Base-by-base conservation (phyloP, 805 yeast species). In the Dipodascus albidus region DNA sequence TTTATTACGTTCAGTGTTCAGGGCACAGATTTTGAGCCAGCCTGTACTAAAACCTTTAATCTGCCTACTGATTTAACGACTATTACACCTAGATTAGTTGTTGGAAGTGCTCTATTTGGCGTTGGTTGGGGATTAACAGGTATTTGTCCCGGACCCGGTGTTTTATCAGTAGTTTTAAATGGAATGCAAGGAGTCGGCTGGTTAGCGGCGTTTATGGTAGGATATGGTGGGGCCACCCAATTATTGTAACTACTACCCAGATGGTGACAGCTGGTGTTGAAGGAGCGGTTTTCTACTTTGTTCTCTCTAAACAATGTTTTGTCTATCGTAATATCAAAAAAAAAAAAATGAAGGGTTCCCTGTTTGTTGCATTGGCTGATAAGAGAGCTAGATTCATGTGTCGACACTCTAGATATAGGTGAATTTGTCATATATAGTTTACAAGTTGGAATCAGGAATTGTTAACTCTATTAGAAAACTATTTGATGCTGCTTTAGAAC, bases 91-190 rank as follows among this genome's bases (percentile, higher is more conserved):
- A 64, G 62, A 38, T 69, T 77, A 50, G 20, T 78, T 0, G 2
- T 70, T 1, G 82, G 82, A 1, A 67, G 73, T 55, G 64, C 64
- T 0, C 11, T 75, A 3, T 78, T 78, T 58, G 82, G 82, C 8
- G 14, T 72, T 6, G 82, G 81, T 0, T 78, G 82, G 82, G 81
- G 79, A 0, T 33, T 74, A 1, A 59, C 71, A 0, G 82, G 82
- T 1, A 63, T 76, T 2, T 78, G 81, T 59, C 82, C 82, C 0
- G 81, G 79, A 2, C 80, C 82, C 15, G 82, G 75, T 0, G 53
- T 75, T 0, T 41, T 73, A 1, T 60, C 68, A 9, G 47, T 63
- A 19, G 54, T 65, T 8, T 56, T 66, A 23, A 64, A 66, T 50
- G 64, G 62, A 1, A 2, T 23, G 1, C 50, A 52, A 23, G 68